Percentiles rank a stretch among this genome's conserved stretches.
Conservation (phyloP, 2,329 filamentous ascomycete species). For the Cryoendolithus antarcticus region DNA sequence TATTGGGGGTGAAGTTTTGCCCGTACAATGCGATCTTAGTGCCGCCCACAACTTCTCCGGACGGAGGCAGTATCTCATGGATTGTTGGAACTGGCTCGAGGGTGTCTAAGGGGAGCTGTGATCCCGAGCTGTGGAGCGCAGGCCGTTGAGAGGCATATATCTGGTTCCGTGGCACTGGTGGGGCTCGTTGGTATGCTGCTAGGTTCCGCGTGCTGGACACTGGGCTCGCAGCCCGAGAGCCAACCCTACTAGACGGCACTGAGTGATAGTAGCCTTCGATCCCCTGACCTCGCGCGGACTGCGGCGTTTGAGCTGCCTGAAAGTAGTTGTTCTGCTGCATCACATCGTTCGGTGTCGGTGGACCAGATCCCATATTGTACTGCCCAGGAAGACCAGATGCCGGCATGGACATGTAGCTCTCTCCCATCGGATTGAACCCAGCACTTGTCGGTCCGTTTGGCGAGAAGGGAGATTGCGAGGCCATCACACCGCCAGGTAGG, state of each 20-base stretch:
- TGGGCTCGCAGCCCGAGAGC: slow-evolving; percentile 69
- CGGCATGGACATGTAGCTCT: not conserved
- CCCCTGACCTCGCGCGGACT: not conserved
- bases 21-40: slow-evolving; percentile 80
- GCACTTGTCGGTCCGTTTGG: slow-evolving; percentile 13
- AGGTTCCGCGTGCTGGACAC: slow-evolving; percentile 27
- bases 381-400: slow-evolving; percentile 14
- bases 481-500: slow-evolving; percentile 17
- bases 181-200: slow-evolving; percentile 22
- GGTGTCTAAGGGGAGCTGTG: slow-evolving; percentile 1
- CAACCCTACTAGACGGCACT: slow-evolving; percentile 53
- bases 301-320: slow-evolving; percentile 9
- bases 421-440: too few species aligned
- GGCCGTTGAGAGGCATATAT: slow-evolving; percentile 1
- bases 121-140: slow-evolving; percentile 2
- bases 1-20: slow-evolving; percentile 62
- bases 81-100: slow-evolving; percentile 44
- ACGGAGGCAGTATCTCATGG: slow-evolving; percentile 69
- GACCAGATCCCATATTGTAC: slow-evolving; percentile 41
- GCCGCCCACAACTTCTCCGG: slow-evolving; percentile 71
- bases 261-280: slow-evolving; percentile 5
- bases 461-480: slow-evolving; percentile 26
- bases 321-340: slow-evolving; percentile 39
- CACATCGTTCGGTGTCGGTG: slow-evolving; percentile 54
- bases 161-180: slow-evolving; percentile 5